Conservation (phyloP, 192 early-diverging fungal genomes). For the Coemansia sp. region DNA sequence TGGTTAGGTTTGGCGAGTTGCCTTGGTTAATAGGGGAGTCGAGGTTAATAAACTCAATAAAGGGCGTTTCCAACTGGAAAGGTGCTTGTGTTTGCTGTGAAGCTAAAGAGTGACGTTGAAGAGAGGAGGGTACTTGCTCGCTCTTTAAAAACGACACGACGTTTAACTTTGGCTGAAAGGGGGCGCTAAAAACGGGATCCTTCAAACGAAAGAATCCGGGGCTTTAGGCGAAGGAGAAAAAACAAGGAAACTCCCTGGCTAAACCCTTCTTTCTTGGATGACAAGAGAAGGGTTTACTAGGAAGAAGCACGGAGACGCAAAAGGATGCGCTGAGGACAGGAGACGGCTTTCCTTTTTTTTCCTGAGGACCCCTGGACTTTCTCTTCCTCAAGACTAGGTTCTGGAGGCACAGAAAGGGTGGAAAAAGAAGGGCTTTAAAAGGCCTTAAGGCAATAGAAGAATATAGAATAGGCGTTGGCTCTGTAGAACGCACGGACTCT, state of each 20-base stretch:
- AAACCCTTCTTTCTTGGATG: too few relatives aligned
- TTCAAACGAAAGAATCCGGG: neutral
- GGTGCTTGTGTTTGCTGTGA: conserved; percentile 16
- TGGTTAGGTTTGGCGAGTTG: conserved; percentile 3
- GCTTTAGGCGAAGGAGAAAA: neutral
- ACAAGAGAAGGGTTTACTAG: too few relatives aligned
- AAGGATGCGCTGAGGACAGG: too few relatives aligned
- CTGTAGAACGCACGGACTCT: too few relatives aligned
- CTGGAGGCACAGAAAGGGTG: too few relatives aligned
- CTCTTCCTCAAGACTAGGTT: too few relatives aligned
- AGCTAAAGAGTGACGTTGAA: conserved; percentile 22
- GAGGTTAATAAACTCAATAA: conserved; percentile 9
- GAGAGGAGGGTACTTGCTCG: conserved; percentile 17
- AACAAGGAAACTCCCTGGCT: neutral
- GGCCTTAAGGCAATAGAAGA: too few relatives aligned
- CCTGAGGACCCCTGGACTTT: too few relatives aligned
- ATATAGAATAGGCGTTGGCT: too few relatives aligned
- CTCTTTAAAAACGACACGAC: conserved; percentile 38
- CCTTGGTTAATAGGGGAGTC: conserved; percentile 11
- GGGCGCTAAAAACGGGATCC: conserved; percentile 16
- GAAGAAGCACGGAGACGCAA: too few relatives aligned
- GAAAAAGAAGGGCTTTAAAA: too few relatives aligned
- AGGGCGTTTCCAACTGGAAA: conserved; percentile 2
- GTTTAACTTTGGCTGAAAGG: conserved; percentile 5
- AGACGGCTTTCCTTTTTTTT: too few relatives aligned